Base-by-base conservation (phyloP, 371 early-diverging fungal genomes). In the Gilbertella persicaria region DNA sequence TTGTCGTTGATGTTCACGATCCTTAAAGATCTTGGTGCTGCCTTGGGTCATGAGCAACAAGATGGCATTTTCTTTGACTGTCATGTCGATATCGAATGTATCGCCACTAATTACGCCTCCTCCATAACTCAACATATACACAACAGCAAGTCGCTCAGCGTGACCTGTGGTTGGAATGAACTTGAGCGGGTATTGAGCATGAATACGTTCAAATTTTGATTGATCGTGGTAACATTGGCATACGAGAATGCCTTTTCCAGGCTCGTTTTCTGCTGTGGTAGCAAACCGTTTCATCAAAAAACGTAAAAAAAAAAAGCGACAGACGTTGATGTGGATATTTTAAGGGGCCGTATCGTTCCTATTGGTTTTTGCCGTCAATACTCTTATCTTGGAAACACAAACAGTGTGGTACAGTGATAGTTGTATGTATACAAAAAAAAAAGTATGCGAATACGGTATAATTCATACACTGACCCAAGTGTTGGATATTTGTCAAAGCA, bases 41-140 rank as follows among this genome's bases (percentile, higher is more conserved):
- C 88, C 91, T 62, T 91, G 92, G 1, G 91, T 90, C 53, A 90
- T 73, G 13, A 93, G 60, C 14, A 85, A 45, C 9, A 93, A 61
- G 13, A 76, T 77, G 5, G 81, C 74, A 14, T 66, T 55, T n/a
- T 53, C 26, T n/a, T 70, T 69, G 0, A 83, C 69, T 2, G 58
- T 48, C 5, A 88, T 64, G 37, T 61, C 45, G 28, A 91, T 64
- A 41, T 71, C 52, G 30, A 89, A 73, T 20, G 35, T 58, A 57
- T 93, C 93, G 4, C 89, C 89, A 55, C 82, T 79, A 16, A 93
- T 83, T 13, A 90, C 63, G 8, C 93, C 93, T 19, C 93, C 93
- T 42, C 93, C 91, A 53, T 86, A 89, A 24, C 87, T 77, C 13
- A 92, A 64, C 55, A 88, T 78, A 47, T 78, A 78, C 0, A 69